These are phyloP conservation scores for Smallanthus sonchifolius DNA, from an alignment of 129 eudicot species.

Conservation along the genomic window DNA sequence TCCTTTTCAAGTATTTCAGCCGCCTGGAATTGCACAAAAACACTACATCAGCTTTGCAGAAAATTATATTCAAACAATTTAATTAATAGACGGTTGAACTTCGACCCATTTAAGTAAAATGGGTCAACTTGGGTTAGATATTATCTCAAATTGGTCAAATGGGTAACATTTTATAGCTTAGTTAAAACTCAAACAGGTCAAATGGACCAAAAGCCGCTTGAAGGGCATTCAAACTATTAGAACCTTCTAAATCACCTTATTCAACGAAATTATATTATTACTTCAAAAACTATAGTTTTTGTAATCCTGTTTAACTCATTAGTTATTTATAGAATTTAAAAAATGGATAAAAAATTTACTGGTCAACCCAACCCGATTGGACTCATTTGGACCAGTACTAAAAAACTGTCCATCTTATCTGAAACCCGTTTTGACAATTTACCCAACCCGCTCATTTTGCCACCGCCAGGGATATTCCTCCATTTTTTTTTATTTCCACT, in stretches of 20 bases:
- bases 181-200: background rate
- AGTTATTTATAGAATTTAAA: background rate
- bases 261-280: background rate
- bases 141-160: background rate
- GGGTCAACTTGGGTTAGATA: background rate
- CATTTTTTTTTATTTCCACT: background rate
- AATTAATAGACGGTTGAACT: background rate
- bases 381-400: background rate
- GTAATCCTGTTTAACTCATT: background rate
- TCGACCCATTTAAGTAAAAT: background rate
- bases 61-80: background rate
- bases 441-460: background rate
- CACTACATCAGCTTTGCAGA: slow-evolving; percentile 13
- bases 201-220: background rate
- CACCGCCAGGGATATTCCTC: background rate
- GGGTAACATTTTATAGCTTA: background rate
- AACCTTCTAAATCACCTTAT: background rate
- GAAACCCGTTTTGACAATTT: background rate
- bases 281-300: too few relatives aligned
- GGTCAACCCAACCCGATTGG: background rate
- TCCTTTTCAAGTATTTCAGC: slow-evolving; percentile 78
- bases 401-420: background rate
- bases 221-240: background rate
- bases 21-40: slow-evolving; percentile 43
- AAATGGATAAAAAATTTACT: background rate